Base-by-base conservation (phyloP, 164 flowering plant species). In the Warburgia ugandensis region DNA sequence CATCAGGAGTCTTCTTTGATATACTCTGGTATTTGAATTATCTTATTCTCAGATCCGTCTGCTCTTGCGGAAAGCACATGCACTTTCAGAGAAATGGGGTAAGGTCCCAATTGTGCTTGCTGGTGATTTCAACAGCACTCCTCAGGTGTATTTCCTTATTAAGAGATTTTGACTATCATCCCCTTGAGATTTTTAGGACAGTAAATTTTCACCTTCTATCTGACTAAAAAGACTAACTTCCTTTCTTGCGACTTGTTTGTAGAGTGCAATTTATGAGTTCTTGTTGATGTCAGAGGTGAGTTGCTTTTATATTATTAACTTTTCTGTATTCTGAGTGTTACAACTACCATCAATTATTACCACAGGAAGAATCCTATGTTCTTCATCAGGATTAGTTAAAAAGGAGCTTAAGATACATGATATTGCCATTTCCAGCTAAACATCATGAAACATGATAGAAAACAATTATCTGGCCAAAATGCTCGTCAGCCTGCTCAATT, bases 71-170 rank as follows among this genome's bases (percentile, higher is more conserved):
- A 89, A 67, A 48, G 90, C 92, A 19, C 66, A 75, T 57, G 48
- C 62, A 37, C 61, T 86, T 52, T 83, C 95, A 40, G 67, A 64
- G 51, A 73, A 74, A 55, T 81, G 86, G 89, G 97, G 89, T 29
- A 41, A 36, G 45, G 75, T 81, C 48, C 95, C 95, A 22, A 68
- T 89, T 51, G 58, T 86, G 29, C 51, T 86, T 62, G 79, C 77
- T 55, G 97, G 97, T 27, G 97, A 89, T 64, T 54, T 89, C 9
- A 89, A 86, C 64, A 71, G 90, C 64, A 38, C 73, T 52, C 94
- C 97, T 45, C 69, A 83, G 86, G 96, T 84, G 47, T 14, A 11
- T 48, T 12, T 28, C 29, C 22, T 28, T 29, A 14, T 4, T 42
- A 25, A 42, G 21, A 21, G 1, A 3, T 29, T 29, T 29, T 47